Evolutionary conservation across 805 yeast species (phyloP).

Genomic region (Candida morakotiae): DNA sequence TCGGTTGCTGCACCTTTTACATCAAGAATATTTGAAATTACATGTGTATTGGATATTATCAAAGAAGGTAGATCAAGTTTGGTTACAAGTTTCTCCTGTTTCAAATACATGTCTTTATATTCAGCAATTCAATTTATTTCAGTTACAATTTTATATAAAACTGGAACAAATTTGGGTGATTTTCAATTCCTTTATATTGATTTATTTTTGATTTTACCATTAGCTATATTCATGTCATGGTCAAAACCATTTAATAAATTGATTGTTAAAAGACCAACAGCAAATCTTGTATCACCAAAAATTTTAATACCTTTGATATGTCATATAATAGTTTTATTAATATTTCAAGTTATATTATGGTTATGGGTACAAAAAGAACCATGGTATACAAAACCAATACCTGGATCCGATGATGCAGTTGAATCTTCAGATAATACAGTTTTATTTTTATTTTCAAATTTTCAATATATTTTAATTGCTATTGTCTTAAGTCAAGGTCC

Average conservation of each 20-base stretch:
- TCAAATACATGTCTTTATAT: slow-evolving; percentile 95
- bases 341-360: slow-evolving; percentile 74
- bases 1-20: slow-evolving; percentile 99
- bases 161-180: slow-evolving; percentile 93
- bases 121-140: slow-evolving; percentile 94
- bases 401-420: slow-evolving; percentile 73
- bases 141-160: slow-evolving; percentile 76
- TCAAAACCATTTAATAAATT: slow-evolving; percentile 67
- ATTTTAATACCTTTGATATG: slow-evolving; percentile 80
- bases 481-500: slow-evolving; percentile 86
- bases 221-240: slow-evolving; percentile 98
- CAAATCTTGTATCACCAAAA: slow-evolving; percentile 87
- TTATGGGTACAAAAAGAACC: slow-evolving; percentile 45
- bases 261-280: slow-evolving; percentile 80
- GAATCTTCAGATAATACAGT: slow-evolving; percentile 87
- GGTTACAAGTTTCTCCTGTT: slow-evolving; percentile 93
- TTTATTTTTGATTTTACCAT: slow-evolving; percentile 81
- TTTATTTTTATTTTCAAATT: slow-evolving; percentile 73
- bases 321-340: slow-evolving; percentile 58
- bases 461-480: slow-evolving; percentile 85
- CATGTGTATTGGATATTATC: slow-evolving; percentile 88
- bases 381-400: slow-evolving; percentile 81
- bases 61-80: slow-evolving; percentile 93
- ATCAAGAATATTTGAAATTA: slow-evolving; percentile 80
- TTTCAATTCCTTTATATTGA: slow-evolving; percentile 96